A percentile compares a stretch with the other conserved stretches of the same genome.
Conservation (phyloP, 2,329 filamentous ascomycete species). For the Cordyceps pruinosa region DNA sequence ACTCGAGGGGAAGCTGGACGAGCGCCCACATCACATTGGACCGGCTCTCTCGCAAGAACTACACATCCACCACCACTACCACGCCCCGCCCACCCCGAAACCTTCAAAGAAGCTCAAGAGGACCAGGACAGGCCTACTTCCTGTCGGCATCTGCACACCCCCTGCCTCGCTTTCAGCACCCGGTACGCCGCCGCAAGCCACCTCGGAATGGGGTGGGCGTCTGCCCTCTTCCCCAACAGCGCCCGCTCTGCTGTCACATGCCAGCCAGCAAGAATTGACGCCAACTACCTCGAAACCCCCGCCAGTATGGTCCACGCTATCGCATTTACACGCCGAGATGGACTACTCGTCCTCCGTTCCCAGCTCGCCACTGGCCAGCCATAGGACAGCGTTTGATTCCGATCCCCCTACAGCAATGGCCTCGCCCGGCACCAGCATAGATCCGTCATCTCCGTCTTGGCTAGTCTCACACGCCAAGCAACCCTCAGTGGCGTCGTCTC, state of each 20-base stretch:
- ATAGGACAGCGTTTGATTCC: conserved; percentile 68
- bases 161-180: conserved; percentile 30
- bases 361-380: conserved; percentile 66
- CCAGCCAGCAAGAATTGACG: conserved; percentile 42
- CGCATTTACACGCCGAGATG: conserved; percentile 43
- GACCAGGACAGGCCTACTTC: conserved; percentile 58
- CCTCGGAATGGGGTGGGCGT: conserved; percentile 27
- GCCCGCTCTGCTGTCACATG: conserved; percentile 35
- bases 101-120: conserved; percentile 62
- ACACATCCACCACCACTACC: conserved; percentile 93
- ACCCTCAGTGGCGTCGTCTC: conserved; percentile 47
- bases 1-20: conserved; percentile 45
- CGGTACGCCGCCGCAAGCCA: conserved; percentile 35
- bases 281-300: conserved; percentile 36
- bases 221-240: conserved; percentile 32
- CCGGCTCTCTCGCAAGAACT: conserved; percentile 58
- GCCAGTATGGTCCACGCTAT: conserved; percentile 58
- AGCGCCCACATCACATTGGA: conserved; percentile 5
- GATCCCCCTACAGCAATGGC: conserved; percentile 76
- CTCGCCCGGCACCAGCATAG: conserved; percentile 72
- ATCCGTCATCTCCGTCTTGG: conserved; percentile 59
- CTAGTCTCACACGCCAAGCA: conserved; percentile 46
- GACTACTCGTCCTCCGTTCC: conserved; percentile 69
- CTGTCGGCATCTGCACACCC: conserved; percentile 52
- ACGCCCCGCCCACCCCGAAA: conserved; percentile 53